These are phyloP conservation scores for Euphorbia schlechtendalii DNA, from an alignment of 441 rosid genomes.

Conservation along the genomic window DNA sequence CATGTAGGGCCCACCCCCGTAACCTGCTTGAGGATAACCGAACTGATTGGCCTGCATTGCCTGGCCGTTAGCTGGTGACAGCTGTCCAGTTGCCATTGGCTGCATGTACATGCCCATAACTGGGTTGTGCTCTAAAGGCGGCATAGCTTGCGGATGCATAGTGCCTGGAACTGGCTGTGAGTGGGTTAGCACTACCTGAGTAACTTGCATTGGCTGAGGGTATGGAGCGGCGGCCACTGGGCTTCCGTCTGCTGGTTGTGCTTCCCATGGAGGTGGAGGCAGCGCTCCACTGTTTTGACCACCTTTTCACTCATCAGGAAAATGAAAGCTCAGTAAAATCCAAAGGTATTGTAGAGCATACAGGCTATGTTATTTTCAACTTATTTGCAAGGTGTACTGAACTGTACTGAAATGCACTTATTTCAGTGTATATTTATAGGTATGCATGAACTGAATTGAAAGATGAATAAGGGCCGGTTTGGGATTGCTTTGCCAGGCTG, in stretches of 20 bases:
- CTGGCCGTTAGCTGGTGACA: slow-evolving; percentile 27
- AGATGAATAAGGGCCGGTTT: no score
- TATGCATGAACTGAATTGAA: no score
- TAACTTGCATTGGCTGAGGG: slow-evolving; percentile 52
- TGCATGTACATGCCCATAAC: slow-evolving; percentile 63
- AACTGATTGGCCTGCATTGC: slow-evolving; percentile 33
- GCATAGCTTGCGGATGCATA: slow-evolving; percentile 41
- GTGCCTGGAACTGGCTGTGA: slow-evolving; percentile 45
- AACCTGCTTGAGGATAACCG: slow-evolving; percentile 35
- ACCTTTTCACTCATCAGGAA: slow-evolving; percentile 46
- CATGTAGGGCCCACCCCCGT: slow-evolving; percentile 43
- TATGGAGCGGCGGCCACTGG: slow-evolving; percentile 54
- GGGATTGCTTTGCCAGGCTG: no score
- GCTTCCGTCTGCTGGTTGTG: slow-evolving; percentile 59
- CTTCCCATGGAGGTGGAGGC: slow-evolving; percentile 99
- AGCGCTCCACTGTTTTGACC: slow-evolving; percentile 49
- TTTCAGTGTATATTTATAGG: no score
- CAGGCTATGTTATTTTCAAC: no score
- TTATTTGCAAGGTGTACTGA: no score
- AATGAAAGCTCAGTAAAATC: slow-evolving; percentile 13
- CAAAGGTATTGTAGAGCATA: neutral
- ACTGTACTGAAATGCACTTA: no score
- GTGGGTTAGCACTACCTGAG: slow-evolving; percentile 46
- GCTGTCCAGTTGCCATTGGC: slow-evolving; percentile 35
- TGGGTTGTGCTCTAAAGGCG: slow-evolving; percentile 37